phyloP scores from a whole-genome alignment of 768 basidiomycete genomes.

The Tremella mesenterica region DNA sequence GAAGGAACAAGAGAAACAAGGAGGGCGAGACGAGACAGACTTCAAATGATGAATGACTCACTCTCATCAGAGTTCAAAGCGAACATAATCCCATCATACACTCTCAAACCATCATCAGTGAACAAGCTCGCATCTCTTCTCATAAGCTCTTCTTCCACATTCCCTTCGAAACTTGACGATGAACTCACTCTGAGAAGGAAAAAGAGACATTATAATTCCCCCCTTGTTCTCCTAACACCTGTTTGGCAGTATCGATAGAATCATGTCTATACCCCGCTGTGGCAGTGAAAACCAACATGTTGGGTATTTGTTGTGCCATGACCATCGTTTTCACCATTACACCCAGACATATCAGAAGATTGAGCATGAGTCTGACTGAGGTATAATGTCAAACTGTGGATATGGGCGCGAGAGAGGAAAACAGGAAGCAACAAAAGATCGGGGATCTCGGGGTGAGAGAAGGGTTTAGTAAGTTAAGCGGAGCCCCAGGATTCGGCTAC shows the following conservation, averaged over 20 bases:
- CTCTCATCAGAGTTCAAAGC: constrained; percentile 61
- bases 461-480: too few species aligned
- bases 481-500: too few species aligned
- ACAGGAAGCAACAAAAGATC: too few species aligned
- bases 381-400: too few species aligned
- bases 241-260: constrained; percentile 63
- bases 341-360: too few species aligned
- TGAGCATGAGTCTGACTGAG: too few species aligned
- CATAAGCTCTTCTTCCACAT: neutral
- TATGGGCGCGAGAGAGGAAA: too few species aligned
- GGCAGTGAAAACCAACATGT: constrained; percentile 56
- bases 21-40: too few species aligned
- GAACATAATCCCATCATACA: constrained; percentile 63
- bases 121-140: constrained; percentile 51
- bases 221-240: constrained; percentile 51
- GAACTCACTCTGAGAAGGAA: constrained; percentile 54
- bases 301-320: constrained; percentile 12
- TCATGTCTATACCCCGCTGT: constrained; percentile 63
- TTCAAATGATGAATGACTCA: too few species aligned
- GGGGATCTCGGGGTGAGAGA: too few species aligned
- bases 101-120: constrained; percentile 51
- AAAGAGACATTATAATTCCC: constrained; percentile 53
- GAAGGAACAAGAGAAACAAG: too few species aligned
- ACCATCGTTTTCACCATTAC: neutral
- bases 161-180: neutral